Conservation (phyloP, 768 basidiomycete species). For the Phlebiopsis gigantea region DNA sequence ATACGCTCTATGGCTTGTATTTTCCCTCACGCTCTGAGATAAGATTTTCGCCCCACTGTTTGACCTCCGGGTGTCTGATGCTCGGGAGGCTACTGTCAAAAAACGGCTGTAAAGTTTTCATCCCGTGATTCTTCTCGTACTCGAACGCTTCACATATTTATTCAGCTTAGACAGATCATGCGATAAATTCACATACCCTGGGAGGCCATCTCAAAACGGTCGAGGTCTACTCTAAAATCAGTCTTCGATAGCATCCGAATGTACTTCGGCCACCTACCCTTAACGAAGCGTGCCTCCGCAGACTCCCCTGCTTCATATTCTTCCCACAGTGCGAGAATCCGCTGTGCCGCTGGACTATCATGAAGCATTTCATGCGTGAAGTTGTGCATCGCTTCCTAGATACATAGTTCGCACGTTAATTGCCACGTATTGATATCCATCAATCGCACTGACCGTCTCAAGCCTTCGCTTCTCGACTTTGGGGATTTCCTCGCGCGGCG, state of each 20-base stretch:
- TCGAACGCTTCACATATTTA: slow-evolving; percentile 49
- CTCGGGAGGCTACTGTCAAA: slow-evolving; percentile 76
- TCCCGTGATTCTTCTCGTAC: slow-evolving; percentile 55
- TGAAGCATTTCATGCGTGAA: slow-evolving; percentile 91
- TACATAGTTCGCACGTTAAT: no score
- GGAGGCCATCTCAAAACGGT: slow-evolving; percentile 82
- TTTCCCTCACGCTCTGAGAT: slow-evolving; percentile 40
- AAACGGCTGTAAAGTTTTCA: slow-evolving; percentile 59
- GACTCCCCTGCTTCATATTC: slow-evolving; percentile 80
- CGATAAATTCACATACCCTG: slow-evolving; percentile 48
- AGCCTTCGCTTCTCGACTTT: slow-evolving; percentile 74
- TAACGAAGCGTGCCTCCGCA: slow-evolving; percentile 79
- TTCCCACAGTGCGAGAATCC: slow-evolving; percentile 71
- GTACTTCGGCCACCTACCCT: slow-evolving; percentile 42
- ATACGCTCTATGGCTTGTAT: not conserved
- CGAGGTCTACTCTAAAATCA: slow-evolving; percentile 51
- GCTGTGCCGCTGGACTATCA: slow-evolving; percentile 57
- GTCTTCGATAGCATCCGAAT: not conserved
- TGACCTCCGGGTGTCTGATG: slow-evolving; percentile 67
- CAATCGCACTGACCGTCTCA: slow-evolving; percentile 59
- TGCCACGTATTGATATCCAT: no score
- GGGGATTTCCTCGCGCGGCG: slow-evolving; percentile 81
- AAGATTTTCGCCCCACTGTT: slow-evolving; percentile 62
- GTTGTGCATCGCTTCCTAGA: slow-evolving; percentile 86
- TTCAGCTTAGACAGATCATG: not conserved